These are phyloP conservation scores for Dalbergia oliveri DNA, from an alignment of 306 rosid genomes.

Conservation along the genomic window DNA sequence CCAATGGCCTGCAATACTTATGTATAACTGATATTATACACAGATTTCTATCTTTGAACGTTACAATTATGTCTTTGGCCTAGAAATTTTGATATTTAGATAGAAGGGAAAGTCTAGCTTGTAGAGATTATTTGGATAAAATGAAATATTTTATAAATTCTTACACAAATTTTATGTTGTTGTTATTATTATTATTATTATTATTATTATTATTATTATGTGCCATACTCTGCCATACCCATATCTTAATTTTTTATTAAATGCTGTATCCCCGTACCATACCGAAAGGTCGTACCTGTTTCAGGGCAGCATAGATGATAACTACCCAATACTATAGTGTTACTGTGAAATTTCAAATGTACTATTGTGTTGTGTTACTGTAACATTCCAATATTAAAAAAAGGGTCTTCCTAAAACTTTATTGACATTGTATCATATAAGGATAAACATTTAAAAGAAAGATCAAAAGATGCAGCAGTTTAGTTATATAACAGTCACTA, in stretches of 20 bases:
- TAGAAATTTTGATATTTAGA: background rate
- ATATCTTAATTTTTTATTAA: no score
- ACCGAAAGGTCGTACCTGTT: no score
- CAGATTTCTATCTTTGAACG: background rate
- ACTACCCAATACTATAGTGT: background rate
- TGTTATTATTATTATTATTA: no score
- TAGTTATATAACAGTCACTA: conserved; percentile 34
- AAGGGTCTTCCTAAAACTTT: conserved; percentile 13
- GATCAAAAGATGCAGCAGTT: conserved; percentile 19
- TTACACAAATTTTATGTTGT: no score
- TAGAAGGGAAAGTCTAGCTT: background rate
- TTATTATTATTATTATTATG: no score
- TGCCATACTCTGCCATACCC: no score
- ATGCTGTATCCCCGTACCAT: no score
- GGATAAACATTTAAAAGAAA: conserved; percentile 2
- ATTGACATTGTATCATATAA: background rate
- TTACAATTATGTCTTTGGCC: background rate
- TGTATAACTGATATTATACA: background rate
- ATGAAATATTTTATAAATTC: no score
- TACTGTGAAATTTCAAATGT: background rate
- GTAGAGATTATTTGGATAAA: background rate
- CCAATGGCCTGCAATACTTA: background rate
- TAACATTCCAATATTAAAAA: background rate
- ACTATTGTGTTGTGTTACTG: conserved; percentile 9
- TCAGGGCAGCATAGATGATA: background rate